Conservation (phyloP, 2,329 filamentous ascomycete genomes). For the Pseudogymnoascus sp. region DNA sequence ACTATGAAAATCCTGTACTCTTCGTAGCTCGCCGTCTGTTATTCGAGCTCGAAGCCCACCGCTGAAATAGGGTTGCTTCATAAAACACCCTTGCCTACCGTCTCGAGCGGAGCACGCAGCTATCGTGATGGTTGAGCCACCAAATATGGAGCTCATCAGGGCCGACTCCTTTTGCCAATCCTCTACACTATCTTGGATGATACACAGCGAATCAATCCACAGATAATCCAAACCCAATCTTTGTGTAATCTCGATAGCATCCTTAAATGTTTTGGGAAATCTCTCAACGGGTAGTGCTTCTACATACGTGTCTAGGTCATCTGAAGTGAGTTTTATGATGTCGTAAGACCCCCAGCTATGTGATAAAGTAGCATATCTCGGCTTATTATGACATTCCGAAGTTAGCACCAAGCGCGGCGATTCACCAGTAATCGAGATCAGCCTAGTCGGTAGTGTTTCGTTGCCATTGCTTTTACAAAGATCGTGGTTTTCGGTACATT, state of each 20-base stretch:
- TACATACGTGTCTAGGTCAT: conserved; percentile 2
- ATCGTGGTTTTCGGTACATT: conserved; percentile 9
- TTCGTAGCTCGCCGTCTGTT: conserved; percentile 3
- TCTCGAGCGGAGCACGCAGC: conserved; percentile 15
- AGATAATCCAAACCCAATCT: conserved; percentile 20
- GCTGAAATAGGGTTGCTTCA: conserved; percentile 9
- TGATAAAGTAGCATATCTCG: conserved; percentile 14
- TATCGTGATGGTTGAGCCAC: conserved; percentile 13
- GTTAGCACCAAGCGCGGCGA: conserved; percentile 12
- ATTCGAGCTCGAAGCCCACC: conserved; percentile 14
- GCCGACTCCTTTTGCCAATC: conserved; percentile 21
- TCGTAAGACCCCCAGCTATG: conserved; percentile 16
- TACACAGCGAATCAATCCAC: conserved; percentile 27
- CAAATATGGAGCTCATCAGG: conserved; percentile 15
- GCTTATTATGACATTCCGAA: conserved; percentile 2
- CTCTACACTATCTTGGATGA: conserved; percentile 20
- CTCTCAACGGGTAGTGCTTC: conserved; percentile 11
- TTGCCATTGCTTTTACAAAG: neutral
- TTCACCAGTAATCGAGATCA: conserved; percentile 12
- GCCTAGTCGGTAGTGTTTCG: conserved; percentile 12
- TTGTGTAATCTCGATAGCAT: conserved; percentile 21
- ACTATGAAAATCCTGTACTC: conserved; percentile 14
- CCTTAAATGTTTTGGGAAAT: conserved; percentile 23
- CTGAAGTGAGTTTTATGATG: neutral
- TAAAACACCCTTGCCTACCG: conserved; percentile 13